Conservation (phyloP, 306 rosid genomes). For the Canavalia gladiata region DNA sequence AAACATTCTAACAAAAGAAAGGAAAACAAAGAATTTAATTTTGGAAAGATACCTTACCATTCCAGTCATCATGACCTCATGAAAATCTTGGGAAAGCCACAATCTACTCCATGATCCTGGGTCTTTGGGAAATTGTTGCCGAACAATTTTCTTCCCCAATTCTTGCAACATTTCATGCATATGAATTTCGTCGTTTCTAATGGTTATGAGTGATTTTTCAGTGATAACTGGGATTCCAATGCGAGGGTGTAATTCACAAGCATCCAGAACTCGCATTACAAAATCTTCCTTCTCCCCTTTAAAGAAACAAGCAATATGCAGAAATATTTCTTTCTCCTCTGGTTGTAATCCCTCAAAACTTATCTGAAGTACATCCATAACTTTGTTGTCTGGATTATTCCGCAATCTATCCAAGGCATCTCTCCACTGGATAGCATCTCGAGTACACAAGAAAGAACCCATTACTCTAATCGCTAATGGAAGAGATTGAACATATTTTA, state of each 20-base stretch:
- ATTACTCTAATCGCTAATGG: conserved; percentile 34
- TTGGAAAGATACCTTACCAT: background rate
- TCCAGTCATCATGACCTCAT: background rate
- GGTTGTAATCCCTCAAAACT: conserved; percentile 23
- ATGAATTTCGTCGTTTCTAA: conserved; percentile 36
- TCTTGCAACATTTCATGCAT: conserved; percentile 45
- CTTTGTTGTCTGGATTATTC: background rate
- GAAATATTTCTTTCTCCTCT: conserved; percentile 27
- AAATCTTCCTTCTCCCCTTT: conserved; percentile 5
- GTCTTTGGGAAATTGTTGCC: background rate
- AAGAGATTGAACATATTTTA: conserved; percentile 19
- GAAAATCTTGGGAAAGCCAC: conserved; percentile 31
- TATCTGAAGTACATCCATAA: conserved; percentile 17
- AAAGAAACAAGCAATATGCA: conserved; percentile 47
- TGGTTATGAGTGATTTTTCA: conserved; percentile 41
- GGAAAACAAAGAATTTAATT: background rate
- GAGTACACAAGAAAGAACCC: conserved; percentile 42
- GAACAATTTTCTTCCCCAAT: conserved; percentile 41
- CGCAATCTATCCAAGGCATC: background rate
- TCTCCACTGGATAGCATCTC: conserved; percentile 39
- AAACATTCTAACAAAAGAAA: background rate
- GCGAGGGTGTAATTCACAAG: conserved; percentile 12
- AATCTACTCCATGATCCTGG: conserved; percentile 45
- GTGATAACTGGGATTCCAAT: conserved; percentile 16
- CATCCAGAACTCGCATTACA: conserved; percentile 12